Conservation (phyloP, 2,329 filamentous ascomycete species). For the Lasiodiplodia sp. region DNA sequence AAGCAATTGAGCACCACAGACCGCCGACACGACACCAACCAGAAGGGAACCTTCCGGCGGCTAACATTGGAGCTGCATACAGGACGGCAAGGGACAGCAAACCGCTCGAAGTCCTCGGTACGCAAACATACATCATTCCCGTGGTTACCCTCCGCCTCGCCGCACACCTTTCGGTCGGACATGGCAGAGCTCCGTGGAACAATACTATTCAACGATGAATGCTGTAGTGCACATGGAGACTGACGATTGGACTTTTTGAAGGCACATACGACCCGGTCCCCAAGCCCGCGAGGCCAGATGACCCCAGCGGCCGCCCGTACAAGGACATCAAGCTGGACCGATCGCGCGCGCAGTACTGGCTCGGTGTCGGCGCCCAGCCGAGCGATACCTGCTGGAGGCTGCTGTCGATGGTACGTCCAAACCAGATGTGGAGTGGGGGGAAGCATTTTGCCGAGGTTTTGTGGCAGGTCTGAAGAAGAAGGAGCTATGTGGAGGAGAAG, state of each 20-base stretch:
- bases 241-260: slow-evolving; percentile 51
- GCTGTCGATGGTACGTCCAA: slow-evolving; percentile 73
- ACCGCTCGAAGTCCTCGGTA: slow-evolving; percentile 88
- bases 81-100: slow-evolving; percentile 87
- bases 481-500: not conserved
- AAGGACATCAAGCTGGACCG: slow-evolving; percentile 93
- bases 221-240: not conserved
- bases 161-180: not conserved
- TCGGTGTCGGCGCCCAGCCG: slow-evolving; percentile 95
- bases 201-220: not conserved
- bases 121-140: slow-evolving; percentile 63
- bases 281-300: slow-evolving; percentile 58
- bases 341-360: slow-evolving; percentile 87
- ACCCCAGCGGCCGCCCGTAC: slow-evolving; percentile 67
- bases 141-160: slow-evolving; percentile 58
- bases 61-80: slow-evolving; percentile 21
- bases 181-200: not conserved
- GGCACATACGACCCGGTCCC: slow-evolving; percentile 69
- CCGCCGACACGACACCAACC: not conserved
- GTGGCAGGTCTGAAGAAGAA: not conserved
- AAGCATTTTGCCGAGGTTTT: not conserved
- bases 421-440: not conserved
- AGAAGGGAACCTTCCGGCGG: not conserved
- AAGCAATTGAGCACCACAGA: slow-evolving; percentile 40
- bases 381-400: slow-evolving; percentile 89